These are phyloP conservation scores for Linnemannia zychae DNA, from an alignment of 192 early-diverging fungal genomes.

Conservation along the genomic window DNA sequence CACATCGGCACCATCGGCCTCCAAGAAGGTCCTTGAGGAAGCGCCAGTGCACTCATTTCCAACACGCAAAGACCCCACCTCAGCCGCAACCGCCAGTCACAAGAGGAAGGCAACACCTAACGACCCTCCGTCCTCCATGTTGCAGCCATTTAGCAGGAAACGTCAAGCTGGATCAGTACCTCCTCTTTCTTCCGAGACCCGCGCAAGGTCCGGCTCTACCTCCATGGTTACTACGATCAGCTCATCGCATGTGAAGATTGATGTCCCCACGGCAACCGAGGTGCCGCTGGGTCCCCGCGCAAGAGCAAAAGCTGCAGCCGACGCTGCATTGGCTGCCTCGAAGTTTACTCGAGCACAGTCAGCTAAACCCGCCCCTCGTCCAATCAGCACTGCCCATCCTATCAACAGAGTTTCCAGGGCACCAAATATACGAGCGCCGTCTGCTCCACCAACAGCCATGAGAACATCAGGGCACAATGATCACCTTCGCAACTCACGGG, in stretches of 20 bases:
- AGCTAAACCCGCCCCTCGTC: background rate
- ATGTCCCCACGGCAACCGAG: background rate
- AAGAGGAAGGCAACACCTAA: slow-evolving; percentile 37
- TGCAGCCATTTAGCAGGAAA: slow-evolving; percentile 19
- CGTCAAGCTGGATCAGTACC: slow-evolving; percentile 4
- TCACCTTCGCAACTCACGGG: slow-evolving; percentile 13
- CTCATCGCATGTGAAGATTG: background rate
- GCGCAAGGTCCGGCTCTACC: background rate
- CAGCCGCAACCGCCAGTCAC: slow-evolving; percentile 11
- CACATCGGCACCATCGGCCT: background rate
- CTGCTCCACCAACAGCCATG: background rate
- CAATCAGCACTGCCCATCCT: background rate
- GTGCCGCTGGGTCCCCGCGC: slow-evolving; percentile 43
- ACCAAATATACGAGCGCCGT: background rate
- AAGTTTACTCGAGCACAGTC: slow-evolving; percentile 21
- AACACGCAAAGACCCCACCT: background rate
- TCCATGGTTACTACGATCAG: slow-evolving; percentile 10
- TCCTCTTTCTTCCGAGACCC: background rate
- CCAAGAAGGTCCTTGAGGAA: background rate
- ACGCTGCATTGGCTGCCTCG: slow-evolving; percentile 42
- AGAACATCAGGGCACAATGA: slow-evolving; percentile 8
- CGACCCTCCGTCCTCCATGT: background rate
- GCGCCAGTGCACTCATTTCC: background rate
- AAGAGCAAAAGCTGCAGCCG: slow-evolving; percentile 48
- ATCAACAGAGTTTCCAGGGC: slow-evolving; percentile 22